Evolutionary conservation across 108 stramenopile genomes (phyloP).

Genomic region (Skeletonema costatum): DNA sequence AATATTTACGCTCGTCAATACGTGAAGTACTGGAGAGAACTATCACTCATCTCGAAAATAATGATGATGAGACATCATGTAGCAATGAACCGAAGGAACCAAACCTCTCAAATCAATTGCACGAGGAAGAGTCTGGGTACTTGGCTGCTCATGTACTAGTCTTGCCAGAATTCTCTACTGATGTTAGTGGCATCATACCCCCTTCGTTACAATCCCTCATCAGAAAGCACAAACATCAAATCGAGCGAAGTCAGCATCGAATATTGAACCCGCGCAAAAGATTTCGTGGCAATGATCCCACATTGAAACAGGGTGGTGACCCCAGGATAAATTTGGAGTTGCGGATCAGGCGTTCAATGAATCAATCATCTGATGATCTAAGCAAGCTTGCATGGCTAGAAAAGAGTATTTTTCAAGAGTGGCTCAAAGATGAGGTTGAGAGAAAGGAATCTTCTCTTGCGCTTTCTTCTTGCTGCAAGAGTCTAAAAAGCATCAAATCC

Average conservation of each 20-base stretch:
- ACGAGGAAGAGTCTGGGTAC: constrained; percentile 69
- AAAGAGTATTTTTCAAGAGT: constrained; percentile 18
- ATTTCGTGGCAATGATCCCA: constrained; percentile 56
- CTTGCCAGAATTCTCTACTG: constrained; percentile 28
- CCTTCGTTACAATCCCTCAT: constrained; percentile 19
- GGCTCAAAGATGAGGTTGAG: constrained; percentile 11
- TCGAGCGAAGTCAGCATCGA: constrained; percentile 15
- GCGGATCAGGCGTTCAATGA: constrained; percentile 11
- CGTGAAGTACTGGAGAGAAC: constrained; percentile 1
- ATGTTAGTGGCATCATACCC: constrained; percentile 5
- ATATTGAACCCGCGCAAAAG: constrained; percentile 45
- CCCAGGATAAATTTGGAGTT: constrained; percentile 65
- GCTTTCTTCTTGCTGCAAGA: constrained; percentile 2
- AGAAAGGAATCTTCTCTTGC: constrained; percentile 3
- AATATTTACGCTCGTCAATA: constrained; percentile 13
- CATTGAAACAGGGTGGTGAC: constrained; percentile 77
- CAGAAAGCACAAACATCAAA: constrained; percentile 2
- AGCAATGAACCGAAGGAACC: not conserved
- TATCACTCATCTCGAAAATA: not conserved
- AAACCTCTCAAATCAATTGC: constrained; percentile 5
- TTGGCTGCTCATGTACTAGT: constrained; percentile 57
- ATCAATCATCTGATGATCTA: not conserved
- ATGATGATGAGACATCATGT: not conserved
- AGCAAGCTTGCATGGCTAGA: constrained; percentile 19
- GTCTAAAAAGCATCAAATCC: not conserved